Conservation (phyloP, 495 filamentous ascomycete genomes). For the Daldinia decipiens region DNA sequence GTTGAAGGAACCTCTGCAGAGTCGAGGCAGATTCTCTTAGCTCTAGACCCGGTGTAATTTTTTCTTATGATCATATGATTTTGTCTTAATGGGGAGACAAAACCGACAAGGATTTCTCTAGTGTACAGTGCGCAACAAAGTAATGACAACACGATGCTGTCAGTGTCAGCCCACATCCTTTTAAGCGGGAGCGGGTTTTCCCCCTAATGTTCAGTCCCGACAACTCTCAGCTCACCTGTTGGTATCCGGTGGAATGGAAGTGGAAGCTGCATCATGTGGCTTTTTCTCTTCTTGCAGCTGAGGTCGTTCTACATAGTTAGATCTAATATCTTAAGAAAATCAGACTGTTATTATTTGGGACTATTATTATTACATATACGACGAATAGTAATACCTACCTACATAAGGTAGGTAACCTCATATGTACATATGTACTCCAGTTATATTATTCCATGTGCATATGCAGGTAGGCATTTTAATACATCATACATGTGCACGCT, state of each 20-base stretch:
- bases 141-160: constrained; percentile 7
- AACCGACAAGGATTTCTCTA: background rate
- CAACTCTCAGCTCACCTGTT: background rate
- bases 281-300: background rate
- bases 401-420: too few species aligned
- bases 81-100: background rate
- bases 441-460: too few species aligned
- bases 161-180: constrained; percentile 17
- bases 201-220: background rate
- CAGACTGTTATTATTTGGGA: background rate
- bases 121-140: background rate
- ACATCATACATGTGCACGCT: too few species aligned
- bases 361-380: too few species aligned
- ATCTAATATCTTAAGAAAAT: background rate
- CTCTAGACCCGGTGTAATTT: background rate
- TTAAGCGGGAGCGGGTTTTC: background rate
- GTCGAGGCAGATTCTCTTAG: background rate
- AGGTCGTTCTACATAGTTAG: background rate
- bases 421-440: too few species aligned
- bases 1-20: background rate
- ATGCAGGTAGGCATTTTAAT: too few species aligned
- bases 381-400: background rate
- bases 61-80: constrained; percentile 4
- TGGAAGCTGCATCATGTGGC: constrained; percentile 35
- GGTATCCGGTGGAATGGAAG: constrained; percentile 42